These are phyloP conservation scores for Musa beccarii DNA, from an alignment of 176 grass and related monocot genomes.

Conservation along the genomic window DNA sequence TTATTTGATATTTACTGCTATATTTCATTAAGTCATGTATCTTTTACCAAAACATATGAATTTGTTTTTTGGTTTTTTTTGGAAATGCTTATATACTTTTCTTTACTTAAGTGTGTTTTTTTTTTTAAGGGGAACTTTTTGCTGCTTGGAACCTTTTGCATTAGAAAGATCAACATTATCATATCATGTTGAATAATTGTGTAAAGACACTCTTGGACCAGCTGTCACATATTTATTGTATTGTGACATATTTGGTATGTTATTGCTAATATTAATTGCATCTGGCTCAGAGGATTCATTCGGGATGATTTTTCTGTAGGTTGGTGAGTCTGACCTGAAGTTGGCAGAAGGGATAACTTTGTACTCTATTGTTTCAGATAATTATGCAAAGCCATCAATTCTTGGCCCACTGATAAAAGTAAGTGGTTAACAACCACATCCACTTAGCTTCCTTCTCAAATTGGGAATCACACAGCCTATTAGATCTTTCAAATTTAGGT, in stretches of 20 bases:
- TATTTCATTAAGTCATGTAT: too few relatives aligned
- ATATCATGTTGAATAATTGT: too few relatives aligned
- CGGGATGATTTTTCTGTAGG: conserved; percentile 31
- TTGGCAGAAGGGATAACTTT: conserved; percentile 87
- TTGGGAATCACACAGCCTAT: neutral
- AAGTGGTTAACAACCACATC: conserved; percentile 12
- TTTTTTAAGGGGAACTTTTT: too few relatives aligned
- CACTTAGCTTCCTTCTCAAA: neutral
- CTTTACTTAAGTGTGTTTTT: too few relatives aligned
- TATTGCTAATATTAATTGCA: neutral
- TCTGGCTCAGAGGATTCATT: neutral
- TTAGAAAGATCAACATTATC: too few relatives aligned
- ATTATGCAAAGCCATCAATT: conserved; percentile 64
- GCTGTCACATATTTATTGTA: too few relatives aligned
- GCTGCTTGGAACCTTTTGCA: too few relatives aligned
- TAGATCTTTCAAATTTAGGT: neutral
- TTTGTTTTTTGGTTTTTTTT: too few relatives aligned
- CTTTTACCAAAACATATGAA: too few relatives aligned
- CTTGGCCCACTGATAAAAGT: conserved; percentile 82
- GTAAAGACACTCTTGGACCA: too few relatives aligned
- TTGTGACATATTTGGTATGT: neutral
- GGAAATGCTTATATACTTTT: too few relatives aligned
- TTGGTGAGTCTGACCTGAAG: conserved; percentile 86
- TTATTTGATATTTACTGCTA: too few relatives aligned
- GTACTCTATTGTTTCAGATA: conserved; percentile 72